Base-by-base conservation (phyloP, 768 basidiomycete genomes). In the Russula abietina region DNA sequence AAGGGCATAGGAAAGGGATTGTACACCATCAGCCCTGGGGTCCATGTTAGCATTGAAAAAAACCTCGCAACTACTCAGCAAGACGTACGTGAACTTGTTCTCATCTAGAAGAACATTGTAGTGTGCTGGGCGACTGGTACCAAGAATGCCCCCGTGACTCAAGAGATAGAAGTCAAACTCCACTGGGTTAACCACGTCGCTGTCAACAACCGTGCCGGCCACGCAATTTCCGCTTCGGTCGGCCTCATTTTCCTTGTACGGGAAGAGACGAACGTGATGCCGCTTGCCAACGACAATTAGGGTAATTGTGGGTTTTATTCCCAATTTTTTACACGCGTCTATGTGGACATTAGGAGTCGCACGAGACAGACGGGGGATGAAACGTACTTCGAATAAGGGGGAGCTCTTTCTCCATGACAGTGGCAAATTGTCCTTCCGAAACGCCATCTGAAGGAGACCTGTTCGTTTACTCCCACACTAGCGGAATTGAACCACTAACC, bases 101-200 rank as follows among this genome's bases (percentile, higher is more conserved):
- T 84, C 81, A 61, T 83, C 78, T 36, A 77, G 68, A 8, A 81
- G 72, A 9, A 81, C 75, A 60, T 75, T 78, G 65, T 86, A 86
- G 67, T 86, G 84, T 0, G 85, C 81, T 0, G 84, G 85, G 2
- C 84, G 78, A 62, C 87, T 89, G 0, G 89, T 93, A 9, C 91
- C 91, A 1, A 90, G 78, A 2, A 92, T 74, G 14, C 89, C 90
- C 0, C 81, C 88, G 61, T 93, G 91, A 56, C 85, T 87, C 69
- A 85, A 85, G 4, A 93, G 77, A 68, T 88, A 91, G 71, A 83
- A 93, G 66, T 93, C 91, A 41, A 86, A 85, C 58, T 89, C 87
- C 0, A 81, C 80, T 0, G 89, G 88, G 67, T 88, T 86, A 0
- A 81, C 80, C 48, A 91, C 83, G 4, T 83, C 85, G 2, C 76